Conservation (phyloP, 163 green algal genomes). For the Prototheca stagnorum region DNA sequence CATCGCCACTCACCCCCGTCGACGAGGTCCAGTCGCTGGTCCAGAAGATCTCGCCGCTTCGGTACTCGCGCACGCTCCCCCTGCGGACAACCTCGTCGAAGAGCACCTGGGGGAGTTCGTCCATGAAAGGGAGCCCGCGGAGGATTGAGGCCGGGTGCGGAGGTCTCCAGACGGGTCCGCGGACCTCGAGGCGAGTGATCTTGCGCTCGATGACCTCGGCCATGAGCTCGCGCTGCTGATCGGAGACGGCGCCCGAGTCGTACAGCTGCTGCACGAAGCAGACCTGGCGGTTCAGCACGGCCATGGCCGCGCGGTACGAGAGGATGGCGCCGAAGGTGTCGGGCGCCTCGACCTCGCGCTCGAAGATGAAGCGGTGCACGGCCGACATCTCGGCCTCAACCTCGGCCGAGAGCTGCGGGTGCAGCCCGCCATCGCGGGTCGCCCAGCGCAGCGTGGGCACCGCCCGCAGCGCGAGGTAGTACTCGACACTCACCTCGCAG, state of each 20-base stretch:
- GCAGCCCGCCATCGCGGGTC: not conserved
- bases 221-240: constrained; percentile 26
- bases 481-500: constrained; percentile 51
- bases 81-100: constrained; percentile 5
- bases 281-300: constrained; percentile 10
- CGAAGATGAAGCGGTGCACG: constrained; percentile 58
- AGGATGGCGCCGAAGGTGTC: constrained; percentile 55
- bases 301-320: constrained; percentile 38
- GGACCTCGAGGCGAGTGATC: constrained; percentile 33
- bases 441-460: constrained; percentile 37
- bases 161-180: constrained; percentile 31
- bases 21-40: too few species aligned
- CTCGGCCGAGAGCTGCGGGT: too few species aligned
- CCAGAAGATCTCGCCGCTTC: too few species aligned
- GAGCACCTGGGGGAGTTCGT: constrained; percentile 10
- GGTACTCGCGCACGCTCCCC: constrained; percentile 7
- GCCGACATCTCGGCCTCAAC: constrained; percentile 20
- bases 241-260: constrained; percentile 33
- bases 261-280: constrained; percentile 9
- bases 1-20: too few species aligned
- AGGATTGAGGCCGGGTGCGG: constrained; percentile 30
- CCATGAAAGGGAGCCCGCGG: constrained; percentile 35
- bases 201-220: constrained; percentile 23
- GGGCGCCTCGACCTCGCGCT: constrained; percentile 70
- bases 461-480: constrained; percentile 48